Percentiles rank a stretch among this genome's conserved stretches.
Conservation (phyloP, 169 alveolate species). For the Fabrea salina region DNA sequence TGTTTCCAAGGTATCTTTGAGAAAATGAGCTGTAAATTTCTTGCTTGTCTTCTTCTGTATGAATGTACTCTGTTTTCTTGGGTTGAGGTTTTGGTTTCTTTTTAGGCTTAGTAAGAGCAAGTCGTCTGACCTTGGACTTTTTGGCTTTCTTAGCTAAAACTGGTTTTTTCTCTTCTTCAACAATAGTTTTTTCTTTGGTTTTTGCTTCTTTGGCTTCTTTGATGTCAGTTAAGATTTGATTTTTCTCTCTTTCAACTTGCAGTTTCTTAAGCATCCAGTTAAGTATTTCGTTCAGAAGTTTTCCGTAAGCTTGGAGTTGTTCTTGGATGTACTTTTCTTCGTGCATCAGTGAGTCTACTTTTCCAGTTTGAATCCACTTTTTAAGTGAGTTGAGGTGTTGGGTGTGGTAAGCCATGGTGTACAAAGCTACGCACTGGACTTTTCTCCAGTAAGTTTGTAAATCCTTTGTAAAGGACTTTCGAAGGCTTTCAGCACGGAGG, state of each 20-base stretch:
- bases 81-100: conserved; percentile 29
- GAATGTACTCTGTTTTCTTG: neutral
- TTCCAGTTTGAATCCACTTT: neutral
- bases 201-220: conserved; percentile 35
- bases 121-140: conserved; percentile 11
- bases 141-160: too few relatives aligned
- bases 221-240: conserved; percentile 10
- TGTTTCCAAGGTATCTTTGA: conserved; percentile 6
- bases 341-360: neutral
- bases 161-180: neutral
- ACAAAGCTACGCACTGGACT: neutral
- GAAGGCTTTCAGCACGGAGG: conserved; percentile 28
- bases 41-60: conserved; percentile 24
- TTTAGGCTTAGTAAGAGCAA: neutral
- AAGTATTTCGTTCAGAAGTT: conserved; percentile 46
- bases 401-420: conserved; percentile 6
- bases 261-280: conserved; percentile 50
- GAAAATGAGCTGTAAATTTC: neutral
- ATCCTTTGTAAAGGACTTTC: conserved; percentile 29
- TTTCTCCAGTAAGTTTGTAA: neutral
- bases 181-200: neutral
- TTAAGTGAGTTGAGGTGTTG: neutral
- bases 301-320: conserved; percentile 40
- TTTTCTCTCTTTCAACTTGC: conserved; percentile 38
- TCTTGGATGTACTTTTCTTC: conserved; percentile 23